Percentiles rank a stretch among this genome's conserved stretches.
phyloP scores from a whole-genome alignment of 495 filamentous ascomycete genomes.

The Annulohypoxylon maeteangense region DNA sequence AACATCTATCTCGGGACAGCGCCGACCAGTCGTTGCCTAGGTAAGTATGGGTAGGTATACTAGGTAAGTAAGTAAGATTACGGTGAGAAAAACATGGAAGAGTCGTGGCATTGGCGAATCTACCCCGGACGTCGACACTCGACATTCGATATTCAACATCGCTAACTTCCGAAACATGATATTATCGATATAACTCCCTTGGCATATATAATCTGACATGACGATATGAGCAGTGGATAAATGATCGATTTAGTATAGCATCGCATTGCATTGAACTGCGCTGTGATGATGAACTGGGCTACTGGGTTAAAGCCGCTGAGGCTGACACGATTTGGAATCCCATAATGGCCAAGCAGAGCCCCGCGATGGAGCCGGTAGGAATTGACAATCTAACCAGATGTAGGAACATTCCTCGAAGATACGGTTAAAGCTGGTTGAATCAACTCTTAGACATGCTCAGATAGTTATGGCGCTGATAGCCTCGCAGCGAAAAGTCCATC shows the following conservation, averaged over 20 bases:
- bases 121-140: neutral
- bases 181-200: conserved; percentile 9
- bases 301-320: conserved; percentile 18
- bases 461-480: neutral
- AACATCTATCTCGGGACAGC: neutral
- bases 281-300: no score
- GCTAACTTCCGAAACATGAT: neutral
- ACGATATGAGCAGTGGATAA: conserved; percentile 12
- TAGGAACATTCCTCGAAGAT: conserved; percentile 28
- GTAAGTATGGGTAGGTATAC: neutral
- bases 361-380: conserved; percentile 38
- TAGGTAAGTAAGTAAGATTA: conserved; percentile 17
- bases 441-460: neutral
- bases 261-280: neutral
- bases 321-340: conserved; percentile 26
- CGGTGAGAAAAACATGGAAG: conserved; percentile 12
- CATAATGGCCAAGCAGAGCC: conserved; percentile 28
- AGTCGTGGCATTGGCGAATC: neutral
- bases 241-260: conserved; percentile 20
- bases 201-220: conserved; percentile 19
- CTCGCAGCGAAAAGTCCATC: conserved; percentile 5
- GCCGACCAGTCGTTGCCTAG: neutral
- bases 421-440: conserved; percentile 14
- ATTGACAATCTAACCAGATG: conserved; percentile 25
- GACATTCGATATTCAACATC: no score